Conservation (phyloP, 306 rosid genomes). For the Castanea crenata region DNA sequence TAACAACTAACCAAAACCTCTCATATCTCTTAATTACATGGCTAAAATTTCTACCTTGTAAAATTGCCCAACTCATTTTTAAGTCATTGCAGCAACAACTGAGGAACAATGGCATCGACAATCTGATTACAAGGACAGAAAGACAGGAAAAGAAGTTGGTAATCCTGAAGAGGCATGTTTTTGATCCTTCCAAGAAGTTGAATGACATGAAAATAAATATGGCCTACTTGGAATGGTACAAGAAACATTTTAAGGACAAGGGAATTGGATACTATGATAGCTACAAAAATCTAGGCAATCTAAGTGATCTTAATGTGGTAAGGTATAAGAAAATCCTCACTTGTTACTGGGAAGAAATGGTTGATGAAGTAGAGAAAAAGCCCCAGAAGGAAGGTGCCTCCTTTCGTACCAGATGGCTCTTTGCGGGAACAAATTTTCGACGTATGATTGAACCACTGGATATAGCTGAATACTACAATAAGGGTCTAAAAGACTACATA, state of each 20-base stretch:
- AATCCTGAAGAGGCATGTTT: background rate
- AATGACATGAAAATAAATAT: conserved; percentile 34
- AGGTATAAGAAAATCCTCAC: conserved; percentile 26
- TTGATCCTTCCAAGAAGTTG: conserved; percentile 31
- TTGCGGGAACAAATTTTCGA: conserved; percentile 44
- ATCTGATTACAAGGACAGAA: conserved; percentile 9
- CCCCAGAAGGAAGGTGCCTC: conserved; percentile 44
- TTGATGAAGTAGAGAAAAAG: conserved; percentile 38
- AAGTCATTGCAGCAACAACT: conserved; percentile 18
- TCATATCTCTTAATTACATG: background rate
- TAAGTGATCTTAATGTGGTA: conserved; percentile 11
- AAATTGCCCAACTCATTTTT: background rate
- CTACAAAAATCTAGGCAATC: conserved; percentile 14
- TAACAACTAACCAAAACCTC: too few species aligned
- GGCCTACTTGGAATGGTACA: conserved; percentile 72
- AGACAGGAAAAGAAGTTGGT: background rate
- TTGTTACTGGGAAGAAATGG: conserved; percentile 48
- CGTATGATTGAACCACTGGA: conserved; percentile 68
- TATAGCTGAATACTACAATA: conserved; percentile 48
- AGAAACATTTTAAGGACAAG: conserved; percentile 16
- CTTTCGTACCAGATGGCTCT: conserved; percentile 39
- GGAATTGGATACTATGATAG: conserved; percentile 56
- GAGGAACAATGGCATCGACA: background rate
- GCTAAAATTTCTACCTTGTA: background rate
- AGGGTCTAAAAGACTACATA: conserved; percentile 11